These are phyloP conservation scores for Pseudotsuga menziesii DNA, from an alignment of 75 land plant species.

Conservation along the genomic window DNA sequence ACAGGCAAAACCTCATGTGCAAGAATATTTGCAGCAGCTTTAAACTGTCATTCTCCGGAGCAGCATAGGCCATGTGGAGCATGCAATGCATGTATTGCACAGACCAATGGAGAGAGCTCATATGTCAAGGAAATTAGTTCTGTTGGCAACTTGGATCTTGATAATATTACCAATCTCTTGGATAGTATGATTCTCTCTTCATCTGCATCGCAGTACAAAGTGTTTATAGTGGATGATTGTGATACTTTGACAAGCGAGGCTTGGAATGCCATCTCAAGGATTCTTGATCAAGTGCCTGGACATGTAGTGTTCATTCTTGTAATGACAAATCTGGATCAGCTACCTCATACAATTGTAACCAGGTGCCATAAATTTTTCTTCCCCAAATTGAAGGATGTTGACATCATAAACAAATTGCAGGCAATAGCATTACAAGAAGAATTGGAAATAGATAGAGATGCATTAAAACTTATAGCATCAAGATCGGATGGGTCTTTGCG, in stretches of 20 bases:
- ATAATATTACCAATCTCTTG: constrained; percentile 39
- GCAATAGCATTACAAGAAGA: constrained; percentile 63
- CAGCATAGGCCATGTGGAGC: constrained; percentile 77
- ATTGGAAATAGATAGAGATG: constrained; percentile 76
- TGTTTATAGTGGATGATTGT: constrained; percentile 83
- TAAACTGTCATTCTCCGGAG: constrained; percentile 71
- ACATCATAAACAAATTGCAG: constrained; percentile 68
- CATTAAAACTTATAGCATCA: constrained; percentile 79
- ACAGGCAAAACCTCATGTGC: constrained; percentile 95
- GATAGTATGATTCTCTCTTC: constrained; percentile 29
- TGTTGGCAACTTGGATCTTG: constrained; percentile 47
- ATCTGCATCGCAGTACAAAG: constrained; percentile 42
- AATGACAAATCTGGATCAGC: constrained; percentile 58
- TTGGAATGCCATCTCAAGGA: constrained; percentile 81
- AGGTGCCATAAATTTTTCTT: constrained; percentile 93
- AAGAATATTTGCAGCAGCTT: constrained; percentile 78
- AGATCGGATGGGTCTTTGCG: constrained; percentile 88
- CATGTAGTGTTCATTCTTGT: constrained; percentile 77
- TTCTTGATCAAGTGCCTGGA: constrained; percentile 77
- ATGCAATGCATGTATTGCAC: constrained; percentile 68
- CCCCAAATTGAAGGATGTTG: constrained; percentile 81
- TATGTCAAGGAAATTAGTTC: constrained; percentile 69
- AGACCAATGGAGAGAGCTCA: constrained; percentile 44
- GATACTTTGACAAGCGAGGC: constrained; percentile 59
- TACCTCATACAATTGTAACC: constrained; percentile 79